A percentile compares a stretch with the other conserved stretches of the same genome.
phyloP scores from a whole-genome alignment of 257 asterid genomes.

The Ehretia macrophylla region DNA sequence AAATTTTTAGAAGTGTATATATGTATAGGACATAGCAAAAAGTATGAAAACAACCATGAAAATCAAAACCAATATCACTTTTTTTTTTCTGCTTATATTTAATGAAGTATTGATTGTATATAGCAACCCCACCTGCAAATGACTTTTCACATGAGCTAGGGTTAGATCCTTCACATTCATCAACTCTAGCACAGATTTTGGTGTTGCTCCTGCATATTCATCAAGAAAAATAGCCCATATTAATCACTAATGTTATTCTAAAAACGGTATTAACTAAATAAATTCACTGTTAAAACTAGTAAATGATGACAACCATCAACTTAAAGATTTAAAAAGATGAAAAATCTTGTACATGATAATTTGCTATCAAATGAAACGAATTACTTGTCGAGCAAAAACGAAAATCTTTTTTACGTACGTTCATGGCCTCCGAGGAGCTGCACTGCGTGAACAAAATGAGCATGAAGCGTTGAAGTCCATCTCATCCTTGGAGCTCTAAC shows the following conservation, averaged over 20 bases:
- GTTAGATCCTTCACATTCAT: slow-evolving; percentile 95
- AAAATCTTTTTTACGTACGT: slow-evolving; percentile 43
- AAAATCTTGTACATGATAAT: too few relatives aligned
- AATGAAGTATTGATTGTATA: too few relatives aligned
- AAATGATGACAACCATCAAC: too few relatives aligned
- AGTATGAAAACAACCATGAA: too few relatives aligned
- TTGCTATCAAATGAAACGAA: too few relatives aligned
- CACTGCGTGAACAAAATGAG: slow-evolving; percentile 91
- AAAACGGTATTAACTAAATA: too few relatives aligned
- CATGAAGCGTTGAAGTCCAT: slow-evolving; percentile 88
- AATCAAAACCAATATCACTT: too few relatives aligned
- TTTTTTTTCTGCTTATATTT: too few relatives aligned
- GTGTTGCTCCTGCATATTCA: slow-evolving; percentile 68
- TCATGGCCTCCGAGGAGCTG: slow-evolving; percentile 91
- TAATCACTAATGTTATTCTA: background rate
- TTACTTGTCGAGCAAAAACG: too few relatives aligned
- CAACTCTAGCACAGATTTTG: slow-evolving; percentile 81
- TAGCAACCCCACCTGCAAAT: slow-evolving; percentile 51
- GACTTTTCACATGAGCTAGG: slow-evolving; percentile 92
- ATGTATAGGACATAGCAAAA: too few relatives aligned
- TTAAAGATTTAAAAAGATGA: too few relatives aligned
- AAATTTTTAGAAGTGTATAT: background rate
- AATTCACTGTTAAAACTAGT: too few relatives aligned
- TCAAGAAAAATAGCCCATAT: background rate
- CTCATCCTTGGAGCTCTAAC: slow-evolving; percentile 86